Conservation (phyloP, 768 basidiomycete species). For the Asterophora lycoperdoides region DNA sequence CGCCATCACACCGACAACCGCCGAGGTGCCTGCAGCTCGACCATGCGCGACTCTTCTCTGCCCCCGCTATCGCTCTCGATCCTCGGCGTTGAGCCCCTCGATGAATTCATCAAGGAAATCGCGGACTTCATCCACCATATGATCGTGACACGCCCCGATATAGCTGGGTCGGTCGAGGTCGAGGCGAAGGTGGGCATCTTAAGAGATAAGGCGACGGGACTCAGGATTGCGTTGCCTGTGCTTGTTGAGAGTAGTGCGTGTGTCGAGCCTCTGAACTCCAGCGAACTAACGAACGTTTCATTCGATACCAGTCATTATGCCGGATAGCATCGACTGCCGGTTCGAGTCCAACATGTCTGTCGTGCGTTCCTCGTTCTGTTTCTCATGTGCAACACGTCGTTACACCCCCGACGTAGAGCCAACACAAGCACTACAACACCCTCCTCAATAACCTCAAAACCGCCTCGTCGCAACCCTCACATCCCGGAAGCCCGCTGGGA, state of each 20-base stretch:
- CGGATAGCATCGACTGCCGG: conserved; percentile 56
- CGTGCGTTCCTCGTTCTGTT: conserved; percentile 42
- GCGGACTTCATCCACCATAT: conserved; percentile 84
- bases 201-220: conserved; percentile 49
- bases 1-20: too few relatives aligned
- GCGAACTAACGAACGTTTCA: neutral
- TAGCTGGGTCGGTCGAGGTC: conserved; percentile 67
- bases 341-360: conserved; percentile 94
- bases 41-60: conserved; percentile 24
- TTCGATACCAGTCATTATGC: conserved; percentile 53
- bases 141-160: conserved; percentile 53
- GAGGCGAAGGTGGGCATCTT: conserved; percentile 88
- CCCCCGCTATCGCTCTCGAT: conserved; percentile 76
- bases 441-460: conserved; percentile 81
- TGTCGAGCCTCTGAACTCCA: neutral
- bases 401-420: conserved; percentile 42
- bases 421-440: conserved; percentile 84
- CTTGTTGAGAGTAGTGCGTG: conserved; percentile 80
- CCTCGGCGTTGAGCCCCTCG: conserved; percentile 84
- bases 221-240: conserved; percentile 66
- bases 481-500: conserved; percentile 54
- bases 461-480: conserved; percentile 46
- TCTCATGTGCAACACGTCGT: neutral
- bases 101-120: conserved; percentile 89
- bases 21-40: too few relatives aligned